These are phyloP conservation scores for Herpotrichia juniperi DNA, from an alignment of 2,329 filamentous ascomycete species.

Conservation along the genomic window DNA sequence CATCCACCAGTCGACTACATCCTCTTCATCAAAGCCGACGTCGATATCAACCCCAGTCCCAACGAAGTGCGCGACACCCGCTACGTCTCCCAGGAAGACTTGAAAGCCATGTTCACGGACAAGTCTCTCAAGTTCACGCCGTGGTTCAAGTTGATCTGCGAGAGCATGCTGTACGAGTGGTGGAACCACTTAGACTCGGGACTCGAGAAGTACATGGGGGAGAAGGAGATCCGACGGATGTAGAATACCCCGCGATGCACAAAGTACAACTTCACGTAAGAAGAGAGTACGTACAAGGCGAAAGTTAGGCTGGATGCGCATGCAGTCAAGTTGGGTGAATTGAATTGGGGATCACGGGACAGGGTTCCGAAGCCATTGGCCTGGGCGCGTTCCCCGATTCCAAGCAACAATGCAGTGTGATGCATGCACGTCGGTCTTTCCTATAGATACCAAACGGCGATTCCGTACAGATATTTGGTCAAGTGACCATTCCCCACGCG, in stretches of 20 bases:
- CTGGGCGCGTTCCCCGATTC: constrained; percentile 17
- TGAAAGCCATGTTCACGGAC: constrained; percentile 86
- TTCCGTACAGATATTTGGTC: constrained; percentile 23
- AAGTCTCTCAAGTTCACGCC: constrained; percentile 86
- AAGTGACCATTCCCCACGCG: constrained; percentile 30
- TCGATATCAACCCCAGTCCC: constrained; percentile 78
- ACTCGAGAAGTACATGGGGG: constrained; percentile 83
- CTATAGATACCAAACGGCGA: constrained; percentile 33
- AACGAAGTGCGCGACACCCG: constrained; percentile 88
- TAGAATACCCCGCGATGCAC: constrained; percentile 22
- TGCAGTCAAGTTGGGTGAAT: constrained; percentile 8
- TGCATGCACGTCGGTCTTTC: constrained; percentile 20
- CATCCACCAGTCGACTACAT: constrained; percentile 84
- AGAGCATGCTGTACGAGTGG: constrained; percentile 98
- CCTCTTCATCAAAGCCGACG: constrained; percentile 88
- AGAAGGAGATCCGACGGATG: constrained; percentile 90
- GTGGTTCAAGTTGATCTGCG: constrained; percentile 99
- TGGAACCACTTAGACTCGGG: constrained; percentile 84
- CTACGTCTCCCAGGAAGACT: constrained; percentile 81
- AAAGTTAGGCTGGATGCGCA: constrained; percentile 3
- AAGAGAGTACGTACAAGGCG: neutral
- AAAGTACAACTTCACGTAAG: no score
- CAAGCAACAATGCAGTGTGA: constrained; percentile 28
- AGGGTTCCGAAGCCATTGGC: constrained; percentile 16
- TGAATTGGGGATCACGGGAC: constrained; percentile 10